Conservation (phyloP, 495 filamentous ascomycete genomes). For the Penicillium chermesinum region DNA sequence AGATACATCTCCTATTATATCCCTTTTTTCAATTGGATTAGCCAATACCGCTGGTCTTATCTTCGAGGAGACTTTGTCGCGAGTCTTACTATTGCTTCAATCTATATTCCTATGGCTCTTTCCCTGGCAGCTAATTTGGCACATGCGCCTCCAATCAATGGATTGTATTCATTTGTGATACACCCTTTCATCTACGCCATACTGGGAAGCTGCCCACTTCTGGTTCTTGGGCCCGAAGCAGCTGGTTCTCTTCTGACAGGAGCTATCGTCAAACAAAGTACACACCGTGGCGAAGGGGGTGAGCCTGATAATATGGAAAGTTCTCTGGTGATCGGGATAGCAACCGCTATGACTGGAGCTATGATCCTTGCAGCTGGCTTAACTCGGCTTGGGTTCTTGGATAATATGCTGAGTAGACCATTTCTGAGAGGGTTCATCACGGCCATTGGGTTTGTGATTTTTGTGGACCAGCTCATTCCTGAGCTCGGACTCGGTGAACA, state of each 20-base stretch:
- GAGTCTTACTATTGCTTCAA: constrained; percentile 83
- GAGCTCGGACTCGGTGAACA: constrained; percentile 71
- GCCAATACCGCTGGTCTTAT: constrained; percentile 74
- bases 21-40: constrained; percentile 82
- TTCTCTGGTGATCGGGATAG: constrained; percentile 80
- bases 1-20: constrained; percentile 95
- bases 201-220: constrained; percentile 81
- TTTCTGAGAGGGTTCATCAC: constrained; percentile 95
- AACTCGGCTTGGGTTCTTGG: constrained; percentile 84
- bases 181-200: constrained; percentile 87
- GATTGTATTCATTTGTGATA: constrained; percentile 92
- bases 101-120: constrained; percentile 97
- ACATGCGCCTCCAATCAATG: constrained; percentile 88
- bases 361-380: constrained; percentile 82
- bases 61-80: constrained; percentile 83
- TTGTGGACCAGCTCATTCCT: constrained; percentile 89
- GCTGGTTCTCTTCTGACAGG: constrained; percentile 88
- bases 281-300: constrained; percentile 58
- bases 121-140: constrained; percentile 91
- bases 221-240: constrained; percentile 95
- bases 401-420: constrained; percentile 87
- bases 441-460: constrained; percentile 91
- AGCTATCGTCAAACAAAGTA: constrained; percentile 72
- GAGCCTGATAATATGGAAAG: constrained; percentile 69
- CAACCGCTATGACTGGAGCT: constrained; percentile 78